A percentile compares a stretch with the other conserved stretches of the same genome.
phyloP scores from a whole-genome alignment of 176 grass and related monocot species.

The Oropetium thomaeum region DNA sequence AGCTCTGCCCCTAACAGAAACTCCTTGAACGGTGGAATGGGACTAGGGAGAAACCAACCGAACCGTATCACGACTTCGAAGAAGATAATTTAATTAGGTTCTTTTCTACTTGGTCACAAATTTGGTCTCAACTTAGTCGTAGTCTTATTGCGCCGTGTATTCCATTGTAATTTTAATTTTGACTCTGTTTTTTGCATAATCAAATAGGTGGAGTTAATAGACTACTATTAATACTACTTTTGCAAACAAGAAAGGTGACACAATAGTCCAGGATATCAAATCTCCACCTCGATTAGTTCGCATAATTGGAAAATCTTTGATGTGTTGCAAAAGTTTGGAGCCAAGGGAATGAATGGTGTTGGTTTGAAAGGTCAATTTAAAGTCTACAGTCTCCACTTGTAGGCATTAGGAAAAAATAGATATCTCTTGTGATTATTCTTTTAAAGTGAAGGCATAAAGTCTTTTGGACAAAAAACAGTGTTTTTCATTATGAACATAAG shows the following conservation, averaged over 20 bases:
- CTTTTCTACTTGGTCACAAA: background rate
- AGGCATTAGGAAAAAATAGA: background rate
- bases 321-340: slow-evolving; percentile 28
- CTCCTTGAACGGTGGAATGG: background rate
- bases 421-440: background rate
- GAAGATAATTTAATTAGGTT: slow-evolving; percentile 5
- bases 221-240: too few species aligned
- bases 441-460: background rate
- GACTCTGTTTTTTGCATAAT: background rate
- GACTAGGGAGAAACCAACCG: slow-evolving; percentile 17
- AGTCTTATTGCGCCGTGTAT: background rate
- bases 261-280: background rate
- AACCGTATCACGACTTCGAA: slow-evolving; percentile 38
- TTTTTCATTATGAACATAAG: background rate
- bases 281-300: slow-evolving; percentile 8
- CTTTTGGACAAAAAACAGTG: background rate
- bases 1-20: too few species aligned
- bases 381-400: background rate
- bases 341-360: background rate
- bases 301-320: slow-evolving; percentile 34
- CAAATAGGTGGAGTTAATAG: slow-evolving; percentile 4
- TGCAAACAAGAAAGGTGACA: background rate
- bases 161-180: background rate
- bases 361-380: slow-evolving; percentile 29
- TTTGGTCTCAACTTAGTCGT: background rate